Evolutionary conservation across 164 flowering plant genomes (phyloP), one percentile per base, ranked within the genome.

Genomic region (Sextonia rubra): DNA sequence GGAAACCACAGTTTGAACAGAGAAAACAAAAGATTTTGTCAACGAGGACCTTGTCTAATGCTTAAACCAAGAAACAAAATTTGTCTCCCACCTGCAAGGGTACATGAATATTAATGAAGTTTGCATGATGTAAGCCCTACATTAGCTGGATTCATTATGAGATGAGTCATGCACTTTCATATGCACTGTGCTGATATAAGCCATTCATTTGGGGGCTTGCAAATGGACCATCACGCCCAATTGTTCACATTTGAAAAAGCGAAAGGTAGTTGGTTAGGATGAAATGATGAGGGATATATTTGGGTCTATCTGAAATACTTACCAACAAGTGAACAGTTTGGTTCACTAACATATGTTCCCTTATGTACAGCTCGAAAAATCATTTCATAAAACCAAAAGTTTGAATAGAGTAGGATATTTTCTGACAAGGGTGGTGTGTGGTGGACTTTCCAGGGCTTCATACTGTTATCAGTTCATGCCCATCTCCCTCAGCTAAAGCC

Each of bases 401-500:
- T 37, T 52, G 58, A 52, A 5, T 1, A 52, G 58, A 32, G 49
- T 22, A 69, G 26, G 23, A 7, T 26, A n/a, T 56, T 14, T 70
- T 58, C 47, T 70, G n/a, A 44, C 66, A 32, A 30, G 20, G 9
- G 20, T 60, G 47, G 30, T 48, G 75, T 56, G 8, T 71, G 30
- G 25, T 71, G 60, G 22, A 22, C 58, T 67, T 71, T 6, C 79
- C 79, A 81, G 83, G 81, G 83, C 27, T 80, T 77, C 71, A 80
- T 80, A 72, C 71, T 95, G 47, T 85, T 95, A 9, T 88, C 97
- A 62, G 89, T 93, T 32, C 99, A 95, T 86, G 99, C 97, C 24
- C 99, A 95, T 84, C 72, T 93, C 3, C 96, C 95, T 2, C 90
- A 87, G 68, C 86, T 95, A 12, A 91, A 84, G 81, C 98, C 98